A percentile compares a stretch with the other conserved stretches of the same genome.
These are phyloP conservation scores for Glycine soja DNA, from an alignment of 306 rosid genomes.

Conservation along the genomic window DNA sequence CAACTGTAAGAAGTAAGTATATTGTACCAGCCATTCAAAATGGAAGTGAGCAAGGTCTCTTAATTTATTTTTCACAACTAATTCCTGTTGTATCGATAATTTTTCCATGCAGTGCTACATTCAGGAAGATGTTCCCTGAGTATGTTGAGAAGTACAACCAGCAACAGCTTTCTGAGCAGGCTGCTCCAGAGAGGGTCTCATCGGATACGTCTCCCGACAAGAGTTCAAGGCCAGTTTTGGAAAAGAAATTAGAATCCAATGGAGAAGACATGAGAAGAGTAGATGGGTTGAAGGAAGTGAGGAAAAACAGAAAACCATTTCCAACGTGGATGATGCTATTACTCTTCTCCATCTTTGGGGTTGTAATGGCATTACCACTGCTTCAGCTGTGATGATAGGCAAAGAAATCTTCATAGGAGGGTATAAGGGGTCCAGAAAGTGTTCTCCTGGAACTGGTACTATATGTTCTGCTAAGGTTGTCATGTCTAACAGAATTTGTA, in stretches of 20 bases:
- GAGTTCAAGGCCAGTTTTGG: conserved; percentile 55
- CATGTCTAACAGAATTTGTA: conserved; percentile 63
- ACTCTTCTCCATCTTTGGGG: conserved; percentile 85
- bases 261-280: conserved; percentile 59
- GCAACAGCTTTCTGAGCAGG: conserved; percentile 68
- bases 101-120: conserved; percentile 67
- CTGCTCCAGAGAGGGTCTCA: conserved; percentile 57
- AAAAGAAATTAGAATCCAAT: conserved; percentile 51
- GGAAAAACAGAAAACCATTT: conserved; percentile 62
- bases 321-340: conserved; percentile 94
- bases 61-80: conserved; percentile 33
- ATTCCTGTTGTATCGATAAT: conserved; percentile 16
- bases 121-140: conserved; percentile 93
- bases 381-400: conserved; percentile 74
- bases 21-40: conserved; percentile 11
- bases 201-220: conserved; percentile 48
- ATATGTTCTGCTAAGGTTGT: conserved; percentile 54
- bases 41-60: conserved; percentile 18
- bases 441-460: conserved; percentile 51
- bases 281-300: conserved; percentile 53
- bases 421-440: conserved; percentile 39
- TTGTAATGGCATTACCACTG: conserved; percentile 93
- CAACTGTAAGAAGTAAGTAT: conserved; percentile 88
- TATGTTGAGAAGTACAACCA: conserved; percentile 86
- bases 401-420: conserved; percentile 32